Evolutionary conservation across 495 filamentous ascomycete genomes (phyloP).

Genomic region (Aspergillus affinis): DNA sequence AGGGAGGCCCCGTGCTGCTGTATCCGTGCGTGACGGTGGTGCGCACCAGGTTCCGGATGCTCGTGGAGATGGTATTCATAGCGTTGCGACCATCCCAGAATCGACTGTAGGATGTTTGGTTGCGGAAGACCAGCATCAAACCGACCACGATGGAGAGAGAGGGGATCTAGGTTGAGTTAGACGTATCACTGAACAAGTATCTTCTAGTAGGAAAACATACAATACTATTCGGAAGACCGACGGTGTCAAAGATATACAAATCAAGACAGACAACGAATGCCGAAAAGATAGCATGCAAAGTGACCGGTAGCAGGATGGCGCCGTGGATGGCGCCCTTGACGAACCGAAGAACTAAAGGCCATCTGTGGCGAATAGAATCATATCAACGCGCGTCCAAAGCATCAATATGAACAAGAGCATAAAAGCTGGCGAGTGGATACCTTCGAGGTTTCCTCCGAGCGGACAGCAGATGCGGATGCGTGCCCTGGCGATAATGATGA

Average conservation of each 20-base stretch:
- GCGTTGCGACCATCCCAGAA: slow-evolving; percentile 70
- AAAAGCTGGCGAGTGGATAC: slow-evolving; percentile 19
- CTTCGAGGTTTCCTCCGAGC: slow-evolving; percentile 58
- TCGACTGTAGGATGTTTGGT: slow-evolving; percentile 67
- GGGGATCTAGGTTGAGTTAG: slow-evolving; percentile 52
- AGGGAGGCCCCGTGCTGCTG: slow-evolving; percentile 27
- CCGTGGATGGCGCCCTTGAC: slow-evolving; percentile 74
- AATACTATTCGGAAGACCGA: slow-evolving; percentile 65
- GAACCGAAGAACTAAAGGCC: slow-evolving; percentile 73
- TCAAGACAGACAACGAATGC: slow-evolving; percentile 64
- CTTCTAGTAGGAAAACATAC: slow-evolving; percentile 32
- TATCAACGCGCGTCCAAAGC: background rate
- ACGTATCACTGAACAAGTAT: background rate
- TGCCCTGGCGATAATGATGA: slow-evolving; percentile 31
- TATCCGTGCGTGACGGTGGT: slow-evolving; percentile 52
- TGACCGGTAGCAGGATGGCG: slow-evolving; percentile 62
- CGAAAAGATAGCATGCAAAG: slow-evolving; percentile 63
- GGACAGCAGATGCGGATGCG: slow-evolving; percentile 44
- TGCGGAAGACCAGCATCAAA: slow-evolving; percentile 79
- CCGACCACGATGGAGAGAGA: slow-evolving; percentile 79
- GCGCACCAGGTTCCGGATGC: slow-evolving; percentile 62
- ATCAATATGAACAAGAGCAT: background rate
- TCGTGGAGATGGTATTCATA: slow-evolving; percentile 57
- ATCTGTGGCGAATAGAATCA: slow-evolving; percentile 39
- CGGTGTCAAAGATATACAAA: slow-evolving; percentile 49